phyloP scores from a whole-genome alignment of 306 rosid species.

The Cicer pinnatifidum region DNA sequence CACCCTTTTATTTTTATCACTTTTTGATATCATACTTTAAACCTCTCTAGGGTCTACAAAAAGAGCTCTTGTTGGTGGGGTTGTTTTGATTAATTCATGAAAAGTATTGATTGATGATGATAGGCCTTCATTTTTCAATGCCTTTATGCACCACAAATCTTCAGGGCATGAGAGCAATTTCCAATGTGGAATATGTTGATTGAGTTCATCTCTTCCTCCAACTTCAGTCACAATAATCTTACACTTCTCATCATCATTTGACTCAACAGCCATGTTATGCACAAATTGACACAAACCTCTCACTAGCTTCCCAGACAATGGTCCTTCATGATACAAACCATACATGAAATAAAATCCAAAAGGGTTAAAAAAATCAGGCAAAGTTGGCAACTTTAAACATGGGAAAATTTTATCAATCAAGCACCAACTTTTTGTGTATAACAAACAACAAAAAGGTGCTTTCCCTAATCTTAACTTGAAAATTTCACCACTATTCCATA shows the following conservation, averaged over 20 bases:
- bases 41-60: constrained; percentile 99
- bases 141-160: constrained; percentile 94
- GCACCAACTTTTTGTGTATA: constrained; percentile 66
- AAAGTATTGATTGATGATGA: constrained; percentile 35
- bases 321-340: constrained; percentile 76
- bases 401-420: constrained; percentile 76
- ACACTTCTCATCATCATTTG: constrained; percentile 55
- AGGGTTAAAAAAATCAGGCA: constrained; percentile 74
- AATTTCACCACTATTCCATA: constrained; percentile 82
- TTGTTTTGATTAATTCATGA: constrained; percentile 60
- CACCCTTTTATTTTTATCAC: not conserved
- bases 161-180: constrained; percentile 72
- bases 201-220: constrained; percentile 62
- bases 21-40: constrained; percentile 47
- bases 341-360: constrained; percentile 94
- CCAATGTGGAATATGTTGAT: constrained; percentile 84
- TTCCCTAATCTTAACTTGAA: constrained; percentile 77
- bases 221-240: constrained; percentile 80
- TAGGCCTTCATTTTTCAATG: constrained; percentile 61
- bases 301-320: constrained; percentile 71
- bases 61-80: constrained; percentile 68
- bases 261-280: constrained; percentile 70
- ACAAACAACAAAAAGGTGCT: constrained; percentile 69
- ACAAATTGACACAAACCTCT: constrained; percentile 67
- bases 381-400: constrained; percentile 63